Evolutionary conservation across 2,329 filamentous ascomycete genomes (phyloP), one percentile per base, ranked within the genome.

Genomic region (Botrytis hyacinthi): DNA sequence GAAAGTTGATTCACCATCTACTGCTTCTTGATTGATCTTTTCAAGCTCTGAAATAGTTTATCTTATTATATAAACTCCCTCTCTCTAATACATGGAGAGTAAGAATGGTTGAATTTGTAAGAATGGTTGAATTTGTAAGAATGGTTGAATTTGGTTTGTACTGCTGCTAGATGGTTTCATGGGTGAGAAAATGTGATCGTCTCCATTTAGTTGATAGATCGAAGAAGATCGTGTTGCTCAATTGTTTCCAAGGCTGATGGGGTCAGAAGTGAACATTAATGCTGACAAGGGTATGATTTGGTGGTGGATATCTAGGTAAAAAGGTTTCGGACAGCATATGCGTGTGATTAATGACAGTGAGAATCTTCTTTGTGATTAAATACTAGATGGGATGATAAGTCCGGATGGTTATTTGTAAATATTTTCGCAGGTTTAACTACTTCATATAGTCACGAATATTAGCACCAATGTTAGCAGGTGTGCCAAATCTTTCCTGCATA

Each of bases 21-120:
- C 26, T 48, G 1, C 26, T 14, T n/a, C 12, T 51, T 14, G 10
- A 14, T 51, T 7, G 1, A 0, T 3, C 5, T 0, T 51, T 51
- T 1, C 12, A n/a, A 51, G 26, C 10, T 0, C 10, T 51, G 10
- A n/a, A 1, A 14, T 14, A 0, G 10, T 51, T 48, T 6, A 1
- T 12, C 26, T 51, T 51, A 3, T n/a, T n/a, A 16, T 16, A 51
- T 51, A 51, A 14, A 5, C 26, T 51, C 48, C 10, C 48, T 48
- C 1, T 51, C 4, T 51, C 4, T 3, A 16, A 14, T n/a, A n/a
- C 5, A 51, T n/a, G 48, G 7, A 5, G 26, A 51, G 26, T 51
- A n/a, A 51, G 12, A 14, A n/a, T n/a, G n/a, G n/a, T n/a, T n/a
- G n/a, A n/a, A n/a, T n/a, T n/a, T n/a, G n/a, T n/a, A n/a, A n/a